phyloP scores from a whole-genome alignment of 306 rosid species.

The Prunus mira region DNA sequence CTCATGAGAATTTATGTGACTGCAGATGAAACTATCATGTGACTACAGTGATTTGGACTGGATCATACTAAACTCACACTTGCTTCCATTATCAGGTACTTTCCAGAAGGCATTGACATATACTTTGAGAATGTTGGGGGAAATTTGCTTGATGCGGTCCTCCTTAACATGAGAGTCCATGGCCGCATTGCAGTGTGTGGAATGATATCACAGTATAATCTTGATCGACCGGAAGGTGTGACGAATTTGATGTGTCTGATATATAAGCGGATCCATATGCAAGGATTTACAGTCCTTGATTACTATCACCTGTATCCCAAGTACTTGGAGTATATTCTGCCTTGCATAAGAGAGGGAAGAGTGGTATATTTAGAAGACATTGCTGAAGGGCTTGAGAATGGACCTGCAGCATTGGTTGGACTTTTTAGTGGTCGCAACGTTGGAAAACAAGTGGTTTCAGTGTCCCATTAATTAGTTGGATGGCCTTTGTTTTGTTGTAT shows the following conservation, averaged over 20 bases:
- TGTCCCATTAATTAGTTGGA: constrained; percentile 1
- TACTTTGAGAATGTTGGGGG: constrained; percentile 19
- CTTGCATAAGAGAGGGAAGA: constrained; percentile 14
- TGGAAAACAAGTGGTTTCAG: constrained; percentile 31
- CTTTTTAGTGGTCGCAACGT: constrained; percentile 5
- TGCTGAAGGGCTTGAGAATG: constrained; percentile 15
- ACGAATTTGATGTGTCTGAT: constrained; percentile 4
- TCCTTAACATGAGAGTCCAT: constrained; percentile 17
- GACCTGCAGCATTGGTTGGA: constrained; percentile 1
- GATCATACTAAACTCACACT: background rate
- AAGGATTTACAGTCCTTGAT: constrained; percentile 6
- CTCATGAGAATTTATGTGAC: no score
- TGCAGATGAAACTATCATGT: no score
- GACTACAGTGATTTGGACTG: no score
- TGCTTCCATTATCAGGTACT: background rate
- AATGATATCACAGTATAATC: constrained; percentile 20
- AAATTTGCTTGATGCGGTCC: constrained; percentile 4
- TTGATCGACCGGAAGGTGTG: constrained; percentile 6
- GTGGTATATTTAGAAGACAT: constrained; percentile 12
- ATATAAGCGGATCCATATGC: constrained; percentile 5
- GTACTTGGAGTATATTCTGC: constrained; percentile 10
- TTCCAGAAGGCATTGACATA: constrained; percentile 23
- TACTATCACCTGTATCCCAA: constrained; percentile 12
- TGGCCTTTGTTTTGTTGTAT: background rate
- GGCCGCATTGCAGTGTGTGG: constrained; percentile 13